A percentile compares a stretch with the other conserved stretches of the same genome.
Conservation (phyloP, 257 asterid species). For the Sherardia arvensis region DNA sequence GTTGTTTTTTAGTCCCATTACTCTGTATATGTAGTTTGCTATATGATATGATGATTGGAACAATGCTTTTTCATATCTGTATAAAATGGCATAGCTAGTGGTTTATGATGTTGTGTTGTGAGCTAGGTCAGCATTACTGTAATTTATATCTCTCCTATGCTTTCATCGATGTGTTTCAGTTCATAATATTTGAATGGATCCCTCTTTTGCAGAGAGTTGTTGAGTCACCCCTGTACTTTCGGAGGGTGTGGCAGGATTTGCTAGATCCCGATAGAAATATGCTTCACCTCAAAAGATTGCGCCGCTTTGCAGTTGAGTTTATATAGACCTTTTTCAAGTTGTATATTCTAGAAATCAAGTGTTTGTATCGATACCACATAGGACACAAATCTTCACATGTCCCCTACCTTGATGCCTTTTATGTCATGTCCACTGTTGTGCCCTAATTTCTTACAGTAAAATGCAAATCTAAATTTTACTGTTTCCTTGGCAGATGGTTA, state of each 20-base stretch:
- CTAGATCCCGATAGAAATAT: conserved; percentile 66
- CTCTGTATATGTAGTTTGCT: not conserved
- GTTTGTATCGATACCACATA: not conserved
- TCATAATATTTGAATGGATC: not conserved
- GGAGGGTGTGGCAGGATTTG: conserved; percentile 51
- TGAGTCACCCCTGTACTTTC: conserved; percentile 43
- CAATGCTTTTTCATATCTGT: not conserved
- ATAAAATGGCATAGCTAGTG: not conserved
- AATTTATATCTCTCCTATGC: not conserved
- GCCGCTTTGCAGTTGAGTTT: conserved; percentile 64
- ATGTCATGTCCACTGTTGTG: not conserved
- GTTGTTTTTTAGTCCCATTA: not conserved
- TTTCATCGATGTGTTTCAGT: not conserved
- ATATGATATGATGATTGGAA: not conserved
- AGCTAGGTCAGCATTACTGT: no score
- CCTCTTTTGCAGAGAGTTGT: conserved; percentile 42
- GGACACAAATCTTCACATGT: not conserved
- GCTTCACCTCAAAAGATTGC: conserved; percentile 42
- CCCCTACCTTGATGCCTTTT: not conserved
- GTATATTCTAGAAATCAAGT: not conserved
- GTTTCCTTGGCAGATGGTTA: conserved; percentile 41
- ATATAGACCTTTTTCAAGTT: conserved; percentile 7
- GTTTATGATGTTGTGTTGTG: not conserved
- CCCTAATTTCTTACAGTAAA: not conserved
- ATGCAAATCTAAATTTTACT: not conserved